Evolutionary conservation across 148 eudicot genomes (phyloP), one percentile per base, ranked within the genome.

Genomic region (Rhododendron ovatum): DNA sequence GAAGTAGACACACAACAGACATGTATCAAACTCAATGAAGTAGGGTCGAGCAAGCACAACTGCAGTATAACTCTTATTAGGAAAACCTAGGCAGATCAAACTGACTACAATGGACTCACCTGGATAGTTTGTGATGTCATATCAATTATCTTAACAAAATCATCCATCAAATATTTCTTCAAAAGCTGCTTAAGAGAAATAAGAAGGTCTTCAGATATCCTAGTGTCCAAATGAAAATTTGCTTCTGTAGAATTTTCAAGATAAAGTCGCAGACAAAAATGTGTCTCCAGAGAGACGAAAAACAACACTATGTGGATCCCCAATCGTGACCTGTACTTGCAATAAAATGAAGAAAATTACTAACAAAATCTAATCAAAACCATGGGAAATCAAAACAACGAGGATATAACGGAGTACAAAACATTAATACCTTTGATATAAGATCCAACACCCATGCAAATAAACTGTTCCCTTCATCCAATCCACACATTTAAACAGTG

Each of bases 101-200:
- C 74, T 55, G 81, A 75, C 43, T 63, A 81, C 11, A 28, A 75
- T 41, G 55, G 80, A 92, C 95, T 91, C 82, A 95, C 99, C 87
- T 91, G 95, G 77, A 98, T 93, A 61, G 96, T 93, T 88, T 95
- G 98, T 63, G 98, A 95, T 73, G 98, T 84, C 86, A 94, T 87
- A 88, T 95, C 98, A 86, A 98, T 90, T 82, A 95, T 92, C 88
- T 91, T 87, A 83, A 93, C 98, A 24, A 94, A 93, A 89, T 98
- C 95, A 88, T 98, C 99, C 95, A 98, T 95, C 86, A 98, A 86
- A 88, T 93, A 95, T 90, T 94, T 98, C 98, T 93, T 95, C 89
- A 98, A 88, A 84, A 93, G 95, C 89, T 95, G 87, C 90, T 93
- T 85, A 45, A 98, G 92, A 30, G 91, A 80, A 84, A 91, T 82